Evolutionary conservation across 2,329 filamentous ascomycete species (phyloP), one percentile per base, ranked within the genome.

Genomic region (Botryotinia convoluta): DNA sequence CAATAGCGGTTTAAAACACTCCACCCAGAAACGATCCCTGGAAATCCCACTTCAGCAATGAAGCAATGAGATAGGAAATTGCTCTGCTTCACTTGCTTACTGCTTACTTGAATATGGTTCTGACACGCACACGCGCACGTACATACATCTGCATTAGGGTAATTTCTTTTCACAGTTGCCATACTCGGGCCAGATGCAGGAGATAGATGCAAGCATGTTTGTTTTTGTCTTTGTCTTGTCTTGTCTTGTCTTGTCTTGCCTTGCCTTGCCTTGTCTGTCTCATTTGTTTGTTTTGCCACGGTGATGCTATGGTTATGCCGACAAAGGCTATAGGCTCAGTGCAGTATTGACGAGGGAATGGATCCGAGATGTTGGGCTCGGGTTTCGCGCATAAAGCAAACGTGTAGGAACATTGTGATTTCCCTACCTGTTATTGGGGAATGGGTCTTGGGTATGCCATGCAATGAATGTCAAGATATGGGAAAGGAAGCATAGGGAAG

Each of bases 21-120:
- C 48, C 48, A 59, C 26, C 18, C n/a, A 26, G 9, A n/a, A 57
- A 29, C 3, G 18, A 69, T 26, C 48, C 65, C 48, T 57, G 65
- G 37, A 44, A 18, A 32, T 57, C 37, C 35, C 48, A 57, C 51
- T 69, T 57, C 48, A 42, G 48, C 22, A 22, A n/a, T 42, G n/a
- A 37, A 42, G 32, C 32, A 12, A 57, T 57, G 65, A 69, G 26
- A 69, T 69, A 4, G 48, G 65, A 57, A 69, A 69, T 57, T 57
- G 35, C 32, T 42, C 39, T 57, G 35, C 65, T 39, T 63, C 39
- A 39, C 12, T 57, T 69, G 22, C n/a, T 69, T 51, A 37, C 12
- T 54, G 29, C 61, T 71, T 37, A 51, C 59, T 69, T 68, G 39
- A 68, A 68, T 72, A 69, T 72, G 39, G 61, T 69, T 69, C 39